Evolutionary conservation across 106 monocot species (phyloP), one percentile per base, ranked within the genome.

Genomic region (Agapanthus africanus): DNA sequence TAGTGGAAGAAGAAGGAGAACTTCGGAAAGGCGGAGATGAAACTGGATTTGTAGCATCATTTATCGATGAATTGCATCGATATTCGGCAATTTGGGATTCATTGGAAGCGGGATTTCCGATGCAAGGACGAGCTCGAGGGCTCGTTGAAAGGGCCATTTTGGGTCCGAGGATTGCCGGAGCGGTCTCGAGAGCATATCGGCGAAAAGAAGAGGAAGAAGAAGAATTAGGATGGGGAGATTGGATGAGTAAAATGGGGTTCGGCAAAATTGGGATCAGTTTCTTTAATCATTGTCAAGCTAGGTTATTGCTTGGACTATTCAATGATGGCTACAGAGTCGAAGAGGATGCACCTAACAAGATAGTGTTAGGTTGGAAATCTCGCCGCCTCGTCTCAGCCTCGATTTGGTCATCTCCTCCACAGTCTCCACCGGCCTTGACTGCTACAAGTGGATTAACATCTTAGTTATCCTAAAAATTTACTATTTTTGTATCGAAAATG

Each of bases 21-120:
- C 39, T 1, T 4, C 13, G 7, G 27, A 50, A 16, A 6, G 26
- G 15, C 8, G 67, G 22, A 9, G 59, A 42, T 0, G 64, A 7
- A 2, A 57, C 39, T 6, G 70, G 49, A 6, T 78, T 82, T 27
- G 74, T 82, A 13, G 70, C 47, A 0, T 21, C 21, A 56, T 82
- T 82, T 64, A 78, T 82, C 74, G 78, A 74, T 42, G 71, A 74
- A 60, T 13, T 82, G 74, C 66, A 74, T 38, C 51, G 78, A 25
- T 82, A 74, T 62, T 82, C 82, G 27, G 82, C 82, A 11, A 37
- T 82, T 27, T 74, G 67, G 59, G 82, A 82, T 32, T 73, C 82
- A 7, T 42, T 82, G 15, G 82, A 82, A 62, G 78, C 82, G 6
- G 78, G 82, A 59, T 82, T 74, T 56, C 82, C 82, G 30, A 71